Percentiles rank a stretch among this genome's conserved stretches.
Evolutionary conservation across 2,329 filamentous ascomycete genomes (phyloP).

Genomic region (Trichoderma sp.): DNA sequence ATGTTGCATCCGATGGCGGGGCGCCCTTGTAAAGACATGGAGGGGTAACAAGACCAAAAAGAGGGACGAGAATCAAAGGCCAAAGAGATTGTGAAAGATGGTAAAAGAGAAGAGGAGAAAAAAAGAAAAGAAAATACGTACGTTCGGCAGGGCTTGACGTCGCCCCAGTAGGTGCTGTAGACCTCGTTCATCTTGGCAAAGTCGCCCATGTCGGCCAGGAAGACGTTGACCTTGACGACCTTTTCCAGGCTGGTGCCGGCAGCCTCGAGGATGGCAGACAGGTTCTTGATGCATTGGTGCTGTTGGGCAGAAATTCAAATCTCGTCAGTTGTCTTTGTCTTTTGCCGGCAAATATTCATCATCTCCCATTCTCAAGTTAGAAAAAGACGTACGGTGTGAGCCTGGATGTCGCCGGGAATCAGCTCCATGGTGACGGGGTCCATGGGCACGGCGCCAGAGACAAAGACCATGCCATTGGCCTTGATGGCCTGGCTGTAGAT

Average conservation of each 20-base stretch:
- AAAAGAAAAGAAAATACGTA: conserved; percentile 29
- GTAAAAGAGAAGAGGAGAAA: neutral
- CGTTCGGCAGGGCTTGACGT: conserved; percentile 49
- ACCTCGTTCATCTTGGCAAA: conserved; percentile 75
- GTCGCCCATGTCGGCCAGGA: conserved; percentile 71
- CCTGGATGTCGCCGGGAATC: conserved; percentile 63
- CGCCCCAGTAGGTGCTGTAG: conserved; percentile 68
- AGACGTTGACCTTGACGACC: conserved; percentile 73
- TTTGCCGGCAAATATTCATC: neutral
- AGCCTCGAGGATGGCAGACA: conserved; percentile 67
- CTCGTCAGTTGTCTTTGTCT: neutral
- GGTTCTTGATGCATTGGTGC: conserved; percentile 69
- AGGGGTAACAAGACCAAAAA: conserved; percentile 1
- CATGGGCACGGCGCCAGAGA: conserved; percentile 71
- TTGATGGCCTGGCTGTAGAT: conserved; percentile 60
- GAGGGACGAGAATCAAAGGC: neutral
- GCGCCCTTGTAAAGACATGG: neutral
- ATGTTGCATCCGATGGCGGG: conserved; percentile 19
- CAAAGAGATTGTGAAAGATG: neutral
- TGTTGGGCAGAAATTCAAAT: conserved; percentile 22
- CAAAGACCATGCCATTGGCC: conserved; percentile 67
- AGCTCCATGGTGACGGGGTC: conserved; percentile 59
- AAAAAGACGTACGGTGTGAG: conserved; percentile 53
- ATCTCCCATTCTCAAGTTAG: too few relatives aligned
- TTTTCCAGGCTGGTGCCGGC: conserved; percentile 65